Conservation (phyloP, 495 filamentous ascomycete species). For the Neurospora terricola region DNA sequence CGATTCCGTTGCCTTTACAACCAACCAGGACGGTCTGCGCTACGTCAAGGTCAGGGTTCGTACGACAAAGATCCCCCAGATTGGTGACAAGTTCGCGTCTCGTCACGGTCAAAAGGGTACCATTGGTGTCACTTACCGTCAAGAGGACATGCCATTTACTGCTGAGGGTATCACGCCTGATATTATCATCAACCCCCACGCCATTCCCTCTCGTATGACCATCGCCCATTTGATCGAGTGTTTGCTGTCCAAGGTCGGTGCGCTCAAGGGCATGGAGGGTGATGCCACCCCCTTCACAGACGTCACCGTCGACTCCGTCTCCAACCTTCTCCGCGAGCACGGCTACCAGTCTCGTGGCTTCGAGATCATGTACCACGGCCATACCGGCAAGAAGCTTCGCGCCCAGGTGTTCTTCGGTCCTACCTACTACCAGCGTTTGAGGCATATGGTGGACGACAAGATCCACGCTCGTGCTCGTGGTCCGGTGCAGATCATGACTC, state of each 20-base stretch:
- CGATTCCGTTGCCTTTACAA: slow-evolving; percentile 85
- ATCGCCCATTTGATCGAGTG: slow-evolving; percentile 99
- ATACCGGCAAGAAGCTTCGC: slow-evolving; percentile 85
- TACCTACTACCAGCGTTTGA: slow-evolving; percentile 96
- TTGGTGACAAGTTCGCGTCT: slow-evolving; percentile 98
- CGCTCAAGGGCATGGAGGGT: slow-evolving; percentile 83
- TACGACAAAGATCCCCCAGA: slow-evolving; percentile 96
- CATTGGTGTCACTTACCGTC: slow-evolving; percentile 93
- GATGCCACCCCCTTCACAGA: slow-evolving; percentile 98
- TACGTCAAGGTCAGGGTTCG: slow-evolving; percentile 96
- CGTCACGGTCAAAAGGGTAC: slow-evolving; percentile 99
- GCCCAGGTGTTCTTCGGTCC: slow-evolving; percentile 95
- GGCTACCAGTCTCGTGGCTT: slow-evolving; percentile 96
- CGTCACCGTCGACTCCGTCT: slow-evolving; percentile 92
- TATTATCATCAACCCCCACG: slow-evolving; percentile 98
- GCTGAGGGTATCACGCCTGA: slow-evolving; percentile 85
- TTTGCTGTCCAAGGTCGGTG: slow-evolving; percentile 87
- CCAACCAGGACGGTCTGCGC: slow-evolving; percentile 78
- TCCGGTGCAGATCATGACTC: slow-evolving; percentile 91
- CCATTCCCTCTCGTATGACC: slow-evolving; percentile 99
- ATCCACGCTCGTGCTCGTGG: slow-evolving; percentile 95
- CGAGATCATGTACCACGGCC: slow-evolving; percentile 97
- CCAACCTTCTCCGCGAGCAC: slow-evolving; percentile 73
- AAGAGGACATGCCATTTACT: slow-evolving; percentile 98
- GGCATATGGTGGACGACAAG: slow-evolving; percentile 99